Evolutionary conservation across 1,284 basidiomycete genomes (phyloP), one percentile per base, ranked within the genome.

Genomic region (Chalciporus sp.): DNA sequence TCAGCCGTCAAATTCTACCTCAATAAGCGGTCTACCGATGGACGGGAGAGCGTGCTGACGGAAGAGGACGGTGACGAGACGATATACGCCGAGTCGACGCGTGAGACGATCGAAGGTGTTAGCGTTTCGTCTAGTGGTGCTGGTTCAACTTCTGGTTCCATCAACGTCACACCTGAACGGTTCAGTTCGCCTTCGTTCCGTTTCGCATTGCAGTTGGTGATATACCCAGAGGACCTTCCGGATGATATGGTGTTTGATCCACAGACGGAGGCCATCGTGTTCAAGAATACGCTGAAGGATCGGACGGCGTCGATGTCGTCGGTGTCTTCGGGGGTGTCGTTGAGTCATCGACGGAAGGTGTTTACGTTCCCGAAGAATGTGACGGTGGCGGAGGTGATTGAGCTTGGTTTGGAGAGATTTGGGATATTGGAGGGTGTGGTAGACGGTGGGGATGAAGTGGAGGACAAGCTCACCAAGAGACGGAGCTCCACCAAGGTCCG

Each of bases 1-100:
- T 94, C 94, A 10, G 88, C 90, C 1, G 95, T 98, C 73, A 98
- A 98, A 72, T 92, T 98, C 70, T 98, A 96, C 73, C 73, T 99
- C 59, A 94, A 96, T 66, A 79, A 84, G 48, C 74, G 75, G 26
- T 71, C 76, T 3, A 74, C 72, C 4, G 69, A 69, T 12, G 72
- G 66, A 10, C 63, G 73, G 42, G 68, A 75, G 49, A 65, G 64
- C 35, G 46, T 60, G 31, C 57, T 66, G 5, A 52, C 57, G 2
- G 69, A 65, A 5, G 67, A 68, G 35, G 66, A 74, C 33, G 67
- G 73, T 4, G 85, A 87, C 23, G 79, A 80, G 7, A 82, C 80
- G 0, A 61, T 83, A 16, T 76, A 81, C 44, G 81, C 74, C 6
- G 61, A 64, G n/a, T 60, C 61, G 7, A 56, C 57, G 7, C 58